Evolutionary conservation across 176 grass and related monocot species (phyloP).

Genomic region (Pontederia crassipes): DNA sequence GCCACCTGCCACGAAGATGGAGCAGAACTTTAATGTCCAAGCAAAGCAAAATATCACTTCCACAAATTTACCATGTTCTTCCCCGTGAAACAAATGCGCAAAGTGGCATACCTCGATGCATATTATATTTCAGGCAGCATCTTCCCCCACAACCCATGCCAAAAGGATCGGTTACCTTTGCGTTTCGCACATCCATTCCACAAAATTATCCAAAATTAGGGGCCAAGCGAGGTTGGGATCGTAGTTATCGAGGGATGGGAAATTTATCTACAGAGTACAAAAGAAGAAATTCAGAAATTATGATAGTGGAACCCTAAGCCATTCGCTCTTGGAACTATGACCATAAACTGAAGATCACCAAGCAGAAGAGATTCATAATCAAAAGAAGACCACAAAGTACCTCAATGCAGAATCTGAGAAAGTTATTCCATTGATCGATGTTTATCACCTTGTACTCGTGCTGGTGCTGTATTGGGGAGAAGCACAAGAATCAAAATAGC

Average conservation of each 20-base stretch:
- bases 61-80: no score
- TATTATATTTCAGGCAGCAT: no score
- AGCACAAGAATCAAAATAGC: conserved; percentile 2
- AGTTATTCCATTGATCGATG: conserved; percentile 96
- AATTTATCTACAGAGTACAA: conserved; percentile 69
- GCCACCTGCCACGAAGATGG: no score
- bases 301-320: no score
- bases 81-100: no score
- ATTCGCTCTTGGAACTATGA: no score
- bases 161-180: conserved; percentile 26
- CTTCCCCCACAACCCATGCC: not conserved
- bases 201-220: conserved; percentile 98
- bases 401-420: conserved; percentile 97
- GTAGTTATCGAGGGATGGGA: conserved; percentile 93
- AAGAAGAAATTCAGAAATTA: not conserved
- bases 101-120: no score
- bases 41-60: no score
- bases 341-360: not conserved
- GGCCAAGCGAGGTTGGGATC: conserved; percentile 90
- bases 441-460: conserved; percentile 99
- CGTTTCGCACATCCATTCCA: conserved; percentile 79
- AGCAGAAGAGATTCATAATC: not conserved
- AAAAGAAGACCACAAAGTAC: conserved; percentile 10
- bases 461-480: conserved; percentile 48
- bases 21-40: no score